These are phyloP conservation scores for Nicotiana undulata DNA, from an alignment of 257 asterid species.

Conservation along the genomic window DNA sequence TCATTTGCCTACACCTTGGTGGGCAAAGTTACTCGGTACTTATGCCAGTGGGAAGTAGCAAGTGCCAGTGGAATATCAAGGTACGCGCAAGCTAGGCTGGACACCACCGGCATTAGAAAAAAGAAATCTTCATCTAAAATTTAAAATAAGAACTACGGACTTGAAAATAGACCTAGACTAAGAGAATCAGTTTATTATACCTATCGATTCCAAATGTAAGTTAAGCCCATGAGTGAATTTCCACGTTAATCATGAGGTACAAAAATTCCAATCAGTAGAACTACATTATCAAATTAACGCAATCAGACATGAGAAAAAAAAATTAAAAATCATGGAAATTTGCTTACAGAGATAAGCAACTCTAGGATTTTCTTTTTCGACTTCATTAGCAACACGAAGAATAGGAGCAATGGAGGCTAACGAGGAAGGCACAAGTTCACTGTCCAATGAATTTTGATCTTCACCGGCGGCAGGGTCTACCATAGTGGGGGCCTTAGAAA, in stretches of 20 bases:
- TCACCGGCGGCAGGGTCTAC: conserved; percentile 46
- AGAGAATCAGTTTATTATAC: neutral
- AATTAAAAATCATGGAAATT: neutral
- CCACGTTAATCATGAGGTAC: neutral
- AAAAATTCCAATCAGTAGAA: neutral
- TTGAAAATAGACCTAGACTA: neutral
- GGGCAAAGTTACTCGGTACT: neutral
- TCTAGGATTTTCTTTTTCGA: conserved; percentile 52
- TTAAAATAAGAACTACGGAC: neutral
- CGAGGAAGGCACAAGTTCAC: conserved; percentile 93
- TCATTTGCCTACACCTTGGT: neutral
- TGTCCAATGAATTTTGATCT: conserved; percentile 57
- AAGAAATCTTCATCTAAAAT: neutral
- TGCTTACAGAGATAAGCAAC: conserved; percentile 84
- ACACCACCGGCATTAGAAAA: neutral
- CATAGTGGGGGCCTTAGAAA: conserved; percentile 55
- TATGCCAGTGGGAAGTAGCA: neutral
- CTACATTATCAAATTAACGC: neutral
- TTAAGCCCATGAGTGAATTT: neutral
- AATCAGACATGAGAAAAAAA: neutral
- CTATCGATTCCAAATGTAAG: neutral
- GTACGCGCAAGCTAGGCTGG: neutral
- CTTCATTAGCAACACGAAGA: conserved; percentile 89
- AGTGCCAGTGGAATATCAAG: no score
- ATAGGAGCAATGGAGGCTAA: conserved; percentile 77